Conservation (phyloP, 2,329 filamentous ascomycete genomes). For the Phaeosphaeria sp. region DNA sequence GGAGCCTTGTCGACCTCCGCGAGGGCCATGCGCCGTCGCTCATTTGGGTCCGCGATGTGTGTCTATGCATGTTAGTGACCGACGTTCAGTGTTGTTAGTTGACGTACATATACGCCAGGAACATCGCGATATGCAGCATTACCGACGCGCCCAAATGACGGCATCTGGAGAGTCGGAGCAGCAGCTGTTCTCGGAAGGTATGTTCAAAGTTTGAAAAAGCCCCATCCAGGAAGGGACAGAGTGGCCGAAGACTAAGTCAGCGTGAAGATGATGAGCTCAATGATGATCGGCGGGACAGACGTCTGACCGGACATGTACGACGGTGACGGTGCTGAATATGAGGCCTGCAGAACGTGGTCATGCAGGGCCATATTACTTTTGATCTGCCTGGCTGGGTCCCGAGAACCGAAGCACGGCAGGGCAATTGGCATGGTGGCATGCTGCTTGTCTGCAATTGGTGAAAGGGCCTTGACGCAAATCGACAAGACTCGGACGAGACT, state of each 20-base stretch:
- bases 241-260: conserved; percentile 11
- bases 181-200: conserved; percentile 7
- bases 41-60: conserved; percentile 44
- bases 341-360: conserved; percentile 8
- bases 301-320: background rate
- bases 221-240: conserved; percentile 3
- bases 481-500: conserved; percentile 12
- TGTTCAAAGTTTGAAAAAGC: background rate
- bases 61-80: conserved; percentile 23
- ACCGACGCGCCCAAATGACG: conserved; percentile 34
- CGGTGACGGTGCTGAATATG: conserved; percentile 7
- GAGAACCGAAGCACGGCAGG: background rate
- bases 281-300: conserved; percentile 9
- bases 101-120: conserved; percentile 36
- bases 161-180: conserved; percentile 22
- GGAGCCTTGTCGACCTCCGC: conserved; percentile 47
- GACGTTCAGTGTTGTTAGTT: background rate
- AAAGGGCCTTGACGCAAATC: conserved; percentile 5
- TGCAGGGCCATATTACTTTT: conserved; percentile 8
- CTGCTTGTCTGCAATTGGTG: conserved; percentile 19
- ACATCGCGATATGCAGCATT: conserved; percentile 43
- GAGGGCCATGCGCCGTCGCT: conserved; percentile 45
- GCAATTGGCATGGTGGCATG: conserved; percentile 12
- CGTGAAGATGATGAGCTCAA: conserved; percentile 1
- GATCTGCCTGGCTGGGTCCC: conserved; percentile 6